Evolutionary conservation across 306 rosid genomes (phyloP), one percentile per base, ranked within the genome.

Genomic region (Oemleria cerasiformis): DNA sequence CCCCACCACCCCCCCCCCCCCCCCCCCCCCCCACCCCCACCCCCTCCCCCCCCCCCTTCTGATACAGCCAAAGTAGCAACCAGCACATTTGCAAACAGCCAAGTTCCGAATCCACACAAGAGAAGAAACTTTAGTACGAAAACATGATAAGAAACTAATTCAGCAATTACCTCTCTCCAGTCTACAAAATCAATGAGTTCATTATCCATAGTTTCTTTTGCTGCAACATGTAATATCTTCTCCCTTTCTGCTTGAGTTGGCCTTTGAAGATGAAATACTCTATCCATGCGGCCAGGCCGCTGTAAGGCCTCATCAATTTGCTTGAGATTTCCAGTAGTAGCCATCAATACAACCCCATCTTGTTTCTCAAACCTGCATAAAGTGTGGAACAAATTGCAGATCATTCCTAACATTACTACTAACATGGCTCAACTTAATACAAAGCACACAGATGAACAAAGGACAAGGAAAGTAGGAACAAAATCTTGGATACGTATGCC

Each of bases 271-370:
- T 93, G 97, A 84, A 93, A 91, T 81, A 88, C 84, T 82, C 98
- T 88, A 88, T 93, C 98, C 98, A 93, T 93, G 63, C 98, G 92
- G 34, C 98, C 98, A 78, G 98, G 97, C 74, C 98, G 89, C 86
- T 83, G 94, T 83, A 93, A 81, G 71, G 98, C 98, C 76, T 87
- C 92, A 17, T 93, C 98, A 68, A 93, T 87, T 87, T 89, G 88
- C 75, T 90, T 86, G 63, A 93, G 92, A 84, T 89, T 91, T 85
- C 91, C 86, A 13, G 98, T 91, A 68, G 98, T 93, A 67, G 98
- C 96, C 97, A 93, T 93, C 88, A 93, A 82, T 79, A 93, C 98
- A 83, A 93, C 97, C 73, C 98, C 98, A 83, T 91, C 98, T 87
- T 88, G 98, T 79, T 87, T 93, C 89, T 93, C 97, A 88, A 93